These are phyloP conservation scores for Rhizopus microsporus DNA, from an alignment of 371 early-diverging fungal species.

Conservation along the genomic window DNA sequence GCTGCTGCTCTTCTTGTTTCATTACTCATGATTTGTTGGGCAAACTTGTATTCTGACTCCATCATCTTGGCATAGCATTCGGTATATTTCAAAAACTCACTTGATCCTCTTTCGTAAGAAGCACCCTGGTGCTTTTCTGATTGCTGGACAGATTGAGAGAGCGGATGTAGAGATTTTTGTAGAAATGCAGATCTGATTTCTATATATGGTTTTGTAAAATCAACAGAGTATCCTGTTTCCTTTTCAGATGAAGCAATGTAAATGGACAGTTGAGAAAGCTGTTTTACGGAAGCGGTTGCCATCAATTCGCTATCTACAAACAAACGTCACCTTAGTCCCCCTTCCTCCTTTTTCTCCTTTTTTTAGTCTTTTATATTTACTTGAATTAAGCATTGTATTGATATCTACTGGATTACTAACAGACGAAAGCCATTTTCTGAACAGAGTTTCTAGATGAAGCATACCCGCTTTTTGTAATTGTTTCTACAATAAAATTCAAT, in stretches of 20 bases:
- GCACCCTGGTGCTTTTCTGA: slow-evolving; percentile 56
- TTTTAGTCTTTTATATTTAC: slow-evolving; percentile 17
- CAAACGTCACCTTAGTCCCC: background rate
- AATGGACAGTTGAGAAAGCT: slow-evolving; percentile 64
- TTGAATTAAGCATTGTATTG: slow-evolving; percentile 34
- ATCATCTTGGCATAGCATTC: slow-evolving; percentile 61
- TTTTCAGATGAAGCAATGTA: slow-evolving; percentile 62
- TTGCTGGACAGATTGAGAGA: slow-evolving; percentile 51
- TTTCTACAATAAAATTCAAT: slow-evolving; percentile 36
- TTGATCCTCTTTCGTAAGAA: slow-evolving; percentile 70
- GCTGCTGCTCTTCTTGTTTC: slow-evolving; percentile 58
- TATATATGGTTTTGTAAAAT: slow-evolving; percentile 71
- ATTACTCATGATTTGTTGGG: slow-evolving; percentile 61
- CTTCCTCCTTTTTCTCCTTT: no score
- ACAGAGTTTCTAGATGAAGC: slow-evolving; percentile 56
- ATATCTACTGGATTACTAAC: slow-evolving; percentile 56
- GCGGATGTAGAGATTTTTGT: slow-evolving; percentile 61
- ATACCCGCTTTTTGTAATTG: slow-evolving; percentile 59
- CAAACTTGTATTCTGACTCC: slow-evolving; percentile 57
- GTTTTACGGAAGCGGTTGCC: slow-evolving; percentile 36
- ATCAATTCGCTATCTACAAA: slow-evolving; percentile 23
- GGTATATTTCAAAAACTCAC: slow-evolving; percentile 64
- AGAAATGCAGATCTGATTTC: slow-evolving; percentile 76
- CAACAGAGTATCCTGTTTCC: slow-evolving; percentile 63
- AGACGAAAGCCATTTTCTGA: slow-evolving; percentile 53